Conservation (phyloP, 2,329 filamentous ascomycete species). For the Fusarium musae region DNA sequence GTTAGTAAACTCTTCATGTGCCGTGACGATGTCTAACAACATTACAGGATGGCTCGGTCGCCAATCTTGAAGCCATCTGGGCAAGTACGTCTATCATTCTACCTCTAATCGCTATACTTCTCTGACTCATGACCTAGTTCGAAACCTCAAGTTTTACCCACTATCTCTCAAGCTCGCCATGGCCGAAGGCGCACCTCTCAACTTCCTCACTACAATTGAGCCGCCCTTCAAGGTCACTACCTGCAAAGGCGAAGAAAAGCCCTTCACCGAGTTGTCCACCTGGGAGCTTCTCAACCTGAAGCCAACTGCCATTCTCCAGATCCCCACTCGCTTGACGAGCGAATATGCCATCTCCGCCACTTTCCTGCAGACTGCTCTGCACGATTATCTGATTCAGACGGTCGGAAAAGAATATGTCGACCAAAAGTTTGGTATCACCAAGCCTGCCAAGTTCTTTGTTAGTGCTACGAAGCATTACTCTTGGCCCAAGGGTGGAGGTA, state of each 20-base stretch:
- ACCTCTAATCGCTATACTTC: rapidly evolving
- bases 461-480: conserved; percentile 5
- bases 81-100: neutral
- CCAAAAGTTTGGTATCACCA: neutral
- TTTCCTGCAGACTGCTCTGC: neutral
- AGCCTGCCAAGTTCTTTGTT: neutral
- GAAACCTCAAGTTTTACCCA: neutral
- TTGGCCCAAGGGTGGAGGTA: neutral
- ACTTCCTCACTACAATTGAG: neutral
- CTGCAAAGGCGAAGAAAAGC: neutral
- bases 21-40: neutral
- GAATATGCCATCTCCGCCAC: neutral
- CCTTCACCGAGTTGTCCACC: neutral
- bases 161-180: neutral
- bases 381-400: neutral
- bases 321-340: neutral
- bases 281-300: neutral
- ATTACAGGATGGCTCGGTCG: rapidly evolving
- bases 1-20: neutral
- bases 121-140: rapidly evolving
- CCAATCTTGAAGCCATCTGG: neutral
- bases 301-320: neutral
- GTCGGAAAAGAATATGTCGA: neutral
- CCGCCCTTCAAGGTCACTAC: neutral
- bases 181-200: neutral